Base-by-base conservation (phyloP, 768 basidiomycete genomes). In the Nidularia pulvinata region DNA sequence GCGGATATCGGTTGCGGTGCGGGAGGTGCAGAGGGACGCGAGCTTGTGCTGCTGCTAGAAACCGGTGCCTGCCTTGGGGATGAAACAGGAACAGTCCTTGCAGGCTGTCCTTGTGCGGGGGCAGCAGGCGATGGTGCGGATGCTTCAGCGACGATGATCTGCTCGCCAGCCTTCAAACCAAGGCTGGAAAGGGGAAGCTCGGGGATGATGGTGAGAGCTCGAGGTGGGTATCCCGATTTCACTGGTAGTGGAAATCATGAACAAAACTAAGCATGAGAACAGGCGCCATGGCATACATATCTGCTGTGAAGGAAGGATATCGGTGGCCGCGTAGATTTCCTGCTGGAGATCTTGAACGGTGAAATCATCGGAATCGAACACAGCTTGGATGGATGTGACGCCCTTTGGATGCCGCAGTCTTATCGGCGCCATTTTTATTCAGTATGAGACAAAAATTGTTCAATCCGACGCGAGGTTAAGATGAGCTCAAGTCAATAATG, bases 381-480 rank as follows among this genome's bases (percentile, higher is more conserved):
- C 79, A 36, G 94, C 69, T 46, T 92, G 79, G 52, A 97, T 74
- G 7, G 93, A 93, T 6, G 86, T 75, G 32, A 91, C 83, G 33
- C 95, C 95, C 63, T 87, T 83, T 11, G 95, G 91, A 69, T 95
- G 89, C 55, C 95, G 82, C 3, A 98, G 74, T 25, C 95, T 87
- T 37, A 96, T 59, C 44, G 83, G 81, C 6, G 84, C 81, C 91
- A 92, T 91, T 30, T 30, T 30, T 30, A 30, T 30, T 30, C 25
- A 30, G 25, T 30, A 30, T 30, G 25, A 30, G 25, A 30, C 25
- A 30, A 30, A 30, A 30, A 30, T 30, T 30, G 25, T 30, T 3
- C 25, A 30, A 30, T 30, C 25, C 25, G 25, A 30, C 25, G 25
- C 25, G 25, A 30, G 25, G 25, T 30, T 1, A 30, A 30, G 25